Conservation (phyloP, 2,329 filamentous ascomycete species). For the Fusarium verrucosum region DNA sequence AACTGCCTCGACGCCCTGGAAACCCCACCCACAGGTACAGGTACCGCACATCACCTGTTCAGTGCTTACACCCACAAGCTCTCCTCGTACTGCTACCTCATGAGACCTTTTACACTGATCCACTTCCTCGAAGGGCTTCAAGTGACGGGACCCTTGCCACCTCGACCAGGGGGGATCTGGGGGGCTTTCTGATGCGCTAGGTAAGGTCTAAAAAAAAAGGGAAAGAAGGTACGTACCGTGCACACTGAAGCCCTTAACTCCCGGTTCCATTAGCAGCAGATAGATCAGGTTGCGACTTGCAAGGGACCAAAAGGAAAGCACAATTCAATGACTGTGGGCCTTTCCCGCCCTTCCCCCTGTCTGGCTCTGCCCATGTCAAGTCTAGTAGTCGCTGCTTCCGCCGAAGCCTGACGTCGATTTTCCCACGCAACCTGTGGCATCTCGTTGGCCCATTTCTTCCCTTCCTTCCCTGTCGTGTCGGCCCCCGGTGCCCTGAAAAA, state of each 20-base stretch:
- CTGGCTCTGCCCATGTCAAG: conserved; percentile 6
- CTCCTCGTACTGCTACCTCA: conserved; percentile 29
- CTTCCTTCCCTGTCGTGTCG: conserved; percentile 35
- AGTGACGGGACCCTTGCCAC: conserved; percentile 35
- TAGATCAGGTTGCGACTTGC: conserved; percentile 21
- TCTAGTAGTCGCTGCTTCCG: conserved; percentile 20
- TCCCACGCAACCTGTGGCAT: conserved; percentile 34
- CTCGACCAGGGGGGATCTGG: conserved; percentile 29
- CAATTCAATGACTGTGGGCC: conserved; percentile 34
- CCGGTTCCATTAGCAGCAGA: conserved; percentile 4
- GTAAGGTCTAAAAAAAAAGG: conserved; percentile 19
- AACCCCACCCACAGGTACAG: conserved; percentile 18
- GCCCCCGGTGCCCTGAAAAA: conserved; percentile 38
- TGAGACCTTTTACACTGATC: conserved; percentile 9
- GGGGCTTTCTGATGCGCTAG: conserved; percentile 19
- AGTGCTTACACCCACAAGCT: neutral
- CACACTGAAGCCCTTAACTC: conserved; percentile 13
- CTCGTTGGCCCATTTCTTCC: conserved; percentile 39
- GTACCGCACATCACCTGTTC: conserved; percentile 14
- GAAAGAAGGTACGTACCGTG: conserved; percentile 19
- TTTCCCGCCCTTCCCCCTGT: conserved; percentile 31
- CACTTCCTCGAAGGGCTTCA: conserved; percentile 27
- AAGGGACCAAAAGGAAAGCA: conserved; percentile 30
- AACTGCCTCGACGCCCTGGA: conserved; percentile 15
- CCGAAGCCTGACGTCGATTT: conserved; percentile 36